Base-by-base conservation (phyloP, 176 grass and related monocot genomes). In the Rhynchospora pubera region DNA sequence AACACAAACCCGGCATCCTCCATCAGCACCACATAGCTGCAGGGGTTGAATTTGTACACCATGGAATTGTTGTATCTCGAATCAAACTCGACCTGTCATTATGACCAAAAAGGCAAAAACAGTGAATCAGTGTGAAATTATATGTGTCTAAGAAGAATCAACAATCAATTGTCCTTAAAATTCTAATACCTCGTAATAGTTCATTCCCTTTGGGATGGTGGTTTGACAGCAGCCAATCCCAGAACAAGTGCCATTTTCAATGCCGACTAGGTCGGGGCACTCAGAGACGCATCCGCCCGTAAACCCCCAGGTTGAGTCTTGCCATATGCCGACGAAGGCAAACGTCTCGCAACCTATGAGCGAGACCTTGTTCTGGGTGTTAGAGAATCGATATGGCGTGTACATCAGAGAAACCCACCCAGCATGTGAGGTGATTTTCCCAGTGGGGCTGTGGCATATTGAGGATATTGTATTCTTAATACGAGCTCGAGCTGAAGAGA, bases 141-240 rank as follows among this genome's bases (percentile, higher is more conserved):
- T 18, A 18, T 11, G 4, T 16, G 15, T 56, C 53, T 39, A 39
- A 39, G 34, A 39, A 39, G 34, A 39, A 39, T 4, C 53, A 15
- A 56, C 13, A 56, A 56, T 56, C 14, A 56, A 39, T 39, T 18
- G 53, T 4, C 12, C 3, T 56, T 15, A 56, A 0, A 18, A 18
- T 56, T 16, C 15, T 59, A n/a, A 19, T 59, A 48, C 69, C 22
- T 52, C 7, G 44, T 77, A 53, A 51, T 63, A 63, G 7, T 30
- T 66, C 32, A 87, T 42, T n/a, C 48, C 65, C 0, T 82, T 15
- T 21, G 79, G 79, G n/a, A 83, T 77, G 30, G 28, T 61, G 56
- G 55, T 83, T 53, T 87, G 79, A 56, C 85, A 87, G 9, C 85
- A 87, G 13, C 79, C 85, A 50, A 82, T 66, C 6, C 85, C 79